These are phyloP conservation scores for Gloeopeniophorella convolvens DNA, from an alignment of 768 basidiomycete genomes.

Conservation along the genomic window DNA sequence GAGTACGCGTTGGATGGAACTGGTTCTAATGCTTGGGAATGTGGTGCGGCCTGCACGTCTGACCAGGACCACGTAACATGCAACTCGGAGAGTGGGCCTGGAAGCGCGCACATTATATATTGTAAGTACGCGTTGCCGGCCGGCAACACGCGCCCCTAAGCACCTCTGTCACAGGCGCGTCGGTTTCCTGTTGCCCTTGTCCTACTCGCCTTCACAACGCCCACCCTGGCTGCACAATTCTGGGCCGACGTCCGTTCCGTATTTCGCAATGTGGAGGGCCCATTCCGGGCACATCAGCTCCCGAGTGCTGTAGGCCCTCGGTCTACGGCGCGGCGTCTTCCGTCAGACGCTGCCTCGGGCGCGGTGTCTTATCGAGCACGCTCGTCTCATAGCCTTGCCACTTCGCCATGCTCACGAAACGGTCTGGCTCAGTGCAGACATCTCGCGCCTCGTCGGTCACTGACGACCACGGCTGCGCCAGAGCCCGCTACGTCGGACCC, in stretches of 20 bases:
- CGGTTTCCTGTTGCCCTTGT: background rate
- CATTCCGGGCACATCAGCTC: background rate
- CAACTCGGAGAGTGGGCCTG: too few relatives aligned
- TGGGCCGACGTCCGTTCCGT: slow-evolving; percentile 13
- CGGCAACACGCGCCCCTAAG: too few relatives aligned
- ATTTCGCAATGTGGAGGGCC: slow-evolving; percentile 3
- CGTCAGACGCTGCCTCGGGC: background rate
- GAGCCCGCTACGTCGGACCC: background rate
- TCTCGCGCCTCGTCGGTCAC: background rate
- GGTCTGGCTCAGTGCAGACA: background rate
- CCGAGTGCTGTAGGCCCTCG: background rate
- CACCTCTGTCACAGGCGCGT: too few relatives aligned
- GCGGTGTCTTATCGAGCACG: background rate
- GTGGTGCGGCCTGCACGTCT: too few relatives aligned
- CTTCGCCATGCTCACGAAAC: background rate
- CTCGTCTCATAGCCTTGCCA: background rate
- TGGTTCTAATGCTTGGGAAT: too few relatives aligned
- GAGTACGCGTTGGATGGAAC: too few relatives aligned
- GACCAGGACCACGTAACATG: too few relatives aligned
- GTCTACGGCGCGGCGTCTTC: background rate
- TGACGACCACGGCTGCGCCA: background rate
- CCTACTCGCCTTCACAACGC: background rate
- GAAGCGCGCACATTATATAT: too few relatives aligned
- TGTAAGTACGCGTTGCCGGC: too few relatives aligned
- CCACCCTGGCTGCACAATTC: slow-evolving; percentile 8